phyloP scores from a whole-genome alignment of 805 yeast species.

The Hanseniaspora singularis region DNA sequence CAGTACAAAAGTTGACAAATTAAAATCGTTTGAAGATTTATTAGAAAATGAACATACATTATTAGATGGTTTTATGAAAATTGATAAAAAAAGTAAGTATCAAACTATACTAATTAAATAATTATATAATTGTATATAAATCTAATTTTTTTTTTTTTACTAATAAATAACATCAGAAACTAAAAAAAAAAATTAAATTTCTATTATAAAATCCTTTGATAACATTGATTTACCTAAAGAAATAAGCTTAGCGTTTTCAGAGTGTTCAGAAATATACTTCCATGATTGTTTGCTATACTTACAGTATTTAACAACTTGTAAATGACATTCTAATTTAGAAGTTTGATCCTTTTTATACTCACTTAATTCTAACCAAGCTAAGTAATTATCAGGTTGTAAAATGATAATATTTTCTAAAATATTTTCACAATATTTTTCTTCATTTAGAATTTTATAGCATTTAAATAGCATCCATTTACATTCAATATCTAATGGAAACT shows the following conservation, averaged over 20 bases:
- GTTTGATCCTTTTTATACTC: slow-evolving; percentile 22
- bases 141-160: too few species aligned
- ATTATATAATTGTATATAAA: too few species aligned
- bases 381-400: slow-evolving; percentile 42
- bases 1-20: neutral
- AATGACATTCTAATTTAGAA: slow-evolving; percentile 36
- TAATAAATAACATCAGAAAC: too few species aligned
- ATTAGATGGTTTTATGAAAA: neutral
- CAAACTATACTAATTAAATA: neutral
- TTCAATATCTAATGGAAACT: slow-evolving; percentile 37
- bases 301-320: slow-evolving; percentile 67
- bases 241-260: slow-evolving; percentile 19
- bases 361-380: slow-evolving; percentile 25
- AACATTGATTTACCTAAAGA: slow-evolving; percentile 31
- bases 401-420: slow-evolving; percentile 60
- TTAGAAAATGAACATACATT: slow-evolving; percentile 4
- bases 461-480: slow-evolving; percentile 11
- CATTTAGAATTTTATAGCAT: slow-evolving; percentile 1
- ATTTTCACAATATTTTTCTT: slow-evolving; percentile 5
- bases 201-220: slow-evolving; percentile 28
- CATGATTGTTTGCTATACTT: slow-evolving; percentile 60
- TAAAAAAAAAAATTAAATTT: slow-evolving; percentile 13
- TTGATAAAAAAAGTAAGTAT: neutral
- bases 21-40: slow-evolving; percentile 9
- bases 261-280: slow-evolving; percentile 46